Base-by-base conservation (phyloP, 768 basidiomycete genomes). In the Daedaleopsis nitida region DNA sequence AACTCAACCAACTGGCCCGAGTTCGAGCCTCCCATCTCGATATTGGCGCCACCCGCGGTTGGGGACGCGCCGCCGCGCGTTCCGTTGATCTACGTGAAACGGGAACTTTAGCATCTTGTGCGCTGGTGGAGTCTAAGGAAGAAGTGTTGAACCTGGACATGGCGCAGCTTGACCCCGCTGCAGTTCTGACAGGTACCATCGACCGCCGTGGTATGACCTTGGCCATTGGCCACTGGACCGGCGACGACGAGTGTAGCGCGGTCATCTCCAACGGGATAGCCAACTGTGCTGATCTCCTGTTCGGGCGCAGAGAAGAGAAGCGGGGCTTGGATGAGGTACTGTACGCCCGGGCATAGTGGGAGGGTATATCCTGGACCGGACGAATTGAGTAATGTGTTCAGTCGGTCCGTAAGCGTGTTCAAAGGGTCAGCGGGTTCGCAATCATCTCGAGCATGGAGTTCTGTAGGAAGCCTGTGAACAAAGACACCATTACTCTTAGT, bases 21-120 rank as follows among this genome's bases (percentile, higher is more conserved):
- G 64, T 89, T 94, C 19, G 78, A 67, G 11, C 92, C 93, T 5
- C 93, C 93, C 80, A 94, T 87, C 74, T 94, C 92, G 57, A 94
- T 91, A 67, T 92, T 92, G 23, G 82, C 92, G 0, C 88, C 89
- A 8, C 90, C 90, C 23, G 51, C 62, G 0, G 79, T 81, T 1
- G 86, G 81, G 43, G 79, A 65, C 8, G 78, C 83, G 24, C 81
- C 82, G 17, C 73, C 73, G 59, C 92, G 83, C 6, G 85, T 84
- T 14, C 92, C 92, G 67, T 94, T 83, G 63, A 94, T 83, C 91
- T 93, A 52, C 44, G 35, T 21, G 50, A 47, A 53, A 57, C 42
- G 21, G 21, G 43, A 19, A 38, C 13, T 16, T 38, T n/a, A 37
- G 35, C 21, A 56, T 5, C 23, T 8, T 49, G 19, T 49, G 47